Evolutionary conservation across 2,329 filamentous ascomycete genomes (phyloP).

Genomic region (Fusarium proliferatum): DNA sequence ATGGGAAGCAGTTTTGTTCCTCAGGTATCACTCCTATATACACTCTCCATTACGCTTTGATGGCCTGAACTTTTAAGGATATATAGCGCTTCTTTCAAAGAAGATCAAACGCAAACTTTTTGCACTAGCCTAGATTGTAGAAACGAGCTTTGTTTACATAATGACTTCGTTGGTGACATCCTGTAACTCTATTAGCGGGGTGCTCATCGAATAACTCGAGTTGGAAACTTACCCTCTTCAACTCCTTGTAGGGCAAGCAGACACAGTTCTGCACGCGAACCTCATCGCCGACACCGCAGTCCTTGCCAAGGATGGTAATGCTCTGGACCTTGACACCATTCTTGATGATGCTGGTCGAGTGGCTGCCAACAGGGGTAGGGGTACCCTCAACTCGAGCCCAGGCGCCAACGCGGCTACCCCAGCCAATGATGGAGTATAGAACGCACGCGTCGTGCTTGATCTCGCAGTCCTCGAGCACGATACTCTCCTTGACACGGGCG

Average conservation of each 20-base stretch:
- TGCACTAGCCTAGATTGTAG: constrained; percentile 23
- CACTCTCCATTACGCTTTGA: constrained; percentile 35
- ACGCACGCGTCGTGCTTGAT: constrained; percentile 98
- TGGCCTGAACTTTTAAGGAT: constrained; percentile 11
- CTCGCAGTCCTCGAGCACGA: constrained; percentile 93
- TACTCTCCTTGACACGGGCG: constrained; percentile 92
- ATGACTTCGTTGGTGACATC: constrained; percentile 90
- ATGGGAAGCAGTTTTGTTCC: constrained; percentile 13
- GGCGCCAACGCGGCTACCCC: constrained; percentile 95
- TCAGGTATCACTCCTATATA: constrained; percentile 17
- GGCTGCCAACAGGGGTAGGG: constrained; percentile 85
- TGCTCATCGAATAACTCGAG: not conserved
- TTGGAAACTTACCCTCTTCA: constrained; percentile 80
- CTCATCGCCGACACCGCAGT: constrained; percentile 93
- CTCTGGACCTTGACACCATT: constrained; percentile 99
- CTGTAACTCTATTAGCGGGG: constrained; percentile 58
- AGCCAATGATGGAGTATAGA: constrained; percentile 95
- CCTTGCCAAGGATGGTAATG: constrained; percentile 96
- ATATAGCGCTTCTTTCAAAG: constrained; percentile 13
- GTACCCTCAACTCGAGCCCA: constrained; percentile 98
- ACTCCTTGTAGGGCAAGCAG: constrained; percentile 96
- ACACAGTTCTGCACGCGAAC: constrained; percentile 97
- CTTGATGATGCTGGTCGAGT: constrained; percentile 95
- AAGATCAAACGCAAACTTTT: constrained; percentile 23
- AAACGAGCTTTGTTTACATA: constrained; percentile 69